Evolutionary conservation across 352 stramenopile genomes (phyloP), one percentile per base, ranked within the genome.

Genomic region (Phytophthora syringae): DNA sequence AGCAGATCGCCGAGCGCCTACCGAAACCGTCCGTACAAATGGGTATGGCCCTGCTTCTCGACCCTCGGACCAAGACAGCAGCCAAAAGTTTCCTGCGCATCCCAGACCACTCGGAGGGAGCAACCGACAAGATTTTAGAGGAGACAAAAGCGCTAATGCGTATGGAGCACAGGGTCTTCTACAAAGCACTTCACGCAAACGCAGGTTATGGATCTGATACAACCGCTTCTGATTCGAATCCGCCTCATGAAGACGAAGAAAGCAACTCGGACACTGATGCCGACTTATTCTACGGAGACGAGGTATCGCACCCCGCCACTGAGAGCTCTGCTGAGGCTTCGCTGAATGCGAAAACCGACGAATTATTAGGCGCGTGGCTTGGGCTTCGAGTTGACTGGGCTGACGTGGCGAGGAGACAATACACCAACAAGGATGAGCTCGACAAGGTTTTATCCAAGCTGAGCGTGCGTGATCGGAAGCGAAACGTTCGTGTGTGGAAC

Each of bases 401-500:
- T 30, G 39, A 43, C 7, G n/a, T 60, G 6, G 52, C 18, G 18
- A 60, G 42, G 10, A 7, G 13, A 1, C 52, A 60, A 21, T 43
- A 60, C 40, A 4, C 52, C 11, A 27, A 40, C 5, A 51, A 51
- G 20, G 12, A 60, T 1, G 39, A 60, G n/a, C 39, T 18, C 15
- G n/a, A 30, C 2, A 34, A 6, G 1, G 36, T 59, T 5, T 4
- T 59, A 12, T 7, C 39, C 25, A 60, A n/a, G n/a, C n/a, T n/a
- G n/a, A n/a, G n/a, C n/a, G n/a, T n/a, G n/a, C n/a, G n/a, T n/a
- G n/a, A n/a, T n/a, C n/a, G n/a, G n/a, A n/a, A n/a, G n/a, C n/a
- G n/a, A n/a, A n/a, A n/a, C n/a, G n/a, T n/a, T n/a, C 37, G 39
- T 11, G 52, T 60, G 2, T 51, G 52, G 52, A 53, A 62, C 11